phyloP scores from a whole-genome alignment of 2,329 filamentous ascomycete species.

The Pyricularia grisea region DNA sequence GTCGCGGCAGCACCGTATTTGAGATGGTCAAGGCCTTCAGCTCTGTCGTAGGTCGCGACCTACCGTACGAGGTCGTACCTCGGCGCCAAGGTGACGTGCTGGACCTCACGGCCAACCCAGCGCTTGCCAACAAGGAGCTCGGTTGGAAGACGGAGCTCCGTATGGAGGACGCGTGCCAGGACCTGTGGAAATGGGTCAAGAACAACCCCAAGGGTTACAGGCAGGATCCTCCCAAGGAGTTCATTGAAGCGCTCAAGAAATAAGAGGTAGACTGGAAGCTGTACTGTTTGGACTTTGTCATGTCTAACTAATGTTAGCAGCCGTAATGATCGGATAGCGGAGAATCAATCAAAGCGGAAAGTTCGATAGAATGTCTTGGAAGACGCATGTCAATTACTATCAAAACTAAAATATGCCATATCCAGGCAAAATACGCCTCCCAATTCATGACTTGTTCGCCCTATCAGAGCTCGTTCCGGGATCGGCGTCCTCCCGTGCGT shows the following conservation, averaged over 20 bases:
- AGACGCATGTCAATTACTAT: not conserved
- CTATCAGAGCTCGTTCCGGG: not conserved
- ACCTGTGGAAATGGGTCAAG: conserved; percentile 94
- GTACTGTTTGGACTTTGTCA: not conserved
- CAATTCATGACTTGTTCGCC: not conserved
- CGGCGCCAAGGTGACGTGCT: conserved; percentile 85
- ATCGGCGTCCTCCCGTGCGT: not conserved
- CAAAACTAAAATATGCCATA: not conserved
- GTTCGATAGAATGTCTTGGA: not conserved
- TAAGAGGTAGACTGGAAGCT: not conserved
- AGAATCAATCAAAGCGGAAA: too few species aligned
- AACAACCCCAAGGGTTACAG: conserved; percentile 96
- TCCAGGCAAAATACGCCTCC: not conserved
- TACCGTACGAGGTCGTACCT: conserved; percentile 77
- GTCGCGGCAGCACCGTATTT: conserved; percentile 88
- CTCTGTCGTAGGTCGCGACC: conserved; percentile 71
- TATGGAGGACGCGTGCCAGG: conserved; percentile 85
- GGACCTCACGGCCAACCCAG: conserved; percentile 87
- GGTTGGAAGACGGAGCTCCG: conserved; percentile 86
- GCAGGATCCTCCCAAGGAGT: conserved; percentile 77
- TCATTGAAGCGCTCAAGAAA: conserved; percentile 57
- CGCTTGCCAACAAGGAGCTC: conserved; percentile 78
- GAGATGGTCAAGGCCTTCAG: conserved; percentile 97
- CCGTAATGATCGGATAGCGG: not conserved
- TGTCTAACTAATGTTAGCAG: not conserved